A percentile compares a stretch with the other conserved stretches of the same genome.
These are phyloP conservation scores for Musa acuminata DNA, from an alignment of 176 grass and related monocot genomes.

Conservation along the genomic window DNA sequence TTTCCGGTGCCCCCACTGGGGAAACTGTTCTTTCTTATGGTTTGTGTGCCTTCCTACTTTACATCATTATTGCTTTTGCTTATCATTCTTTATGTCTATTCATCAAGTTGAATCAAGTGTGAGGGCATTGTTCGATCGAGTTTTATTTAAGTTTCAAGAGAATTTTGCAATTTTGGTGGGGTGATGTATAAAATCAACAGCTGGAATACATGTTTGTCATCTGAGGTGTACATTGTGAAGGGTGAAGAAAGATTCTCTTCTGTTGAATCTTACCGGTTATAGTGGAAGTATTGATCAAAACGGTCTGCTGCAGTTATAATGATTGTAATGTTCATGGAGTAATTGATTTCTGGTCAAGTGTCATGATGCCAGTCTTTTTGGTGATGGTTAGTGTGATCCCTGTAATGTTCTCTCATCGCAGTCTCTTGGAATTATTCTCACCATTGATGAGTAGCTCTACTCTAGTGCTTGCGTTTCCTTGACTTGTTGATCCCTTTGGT, in stretches of 20 bases:
- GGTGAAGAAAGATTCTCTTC: neutral
- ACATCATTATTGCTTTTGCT: neutral
- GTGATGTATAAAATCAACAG: slow-evolving; percentile 4
- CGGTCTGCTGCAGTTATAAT: neutral
- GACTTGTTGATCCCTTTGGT: no score
- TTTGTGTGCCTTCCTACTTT: neutral
- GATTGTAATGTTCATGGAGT: neutral
- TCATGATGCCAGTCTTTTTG: neutral
- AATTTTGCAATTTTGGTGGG: slow-evolving; percentile 9
- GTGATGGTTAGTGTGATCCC: no score
- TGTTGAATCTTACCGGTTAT: neutral
- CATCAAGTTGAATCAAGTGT: slow-evolving; percentile 4
- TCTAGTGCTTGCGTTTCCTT: no score
- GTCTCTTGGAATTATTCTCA: no score
- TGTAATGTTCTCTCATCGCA: no score
- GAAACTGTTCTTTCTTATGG: neutral
- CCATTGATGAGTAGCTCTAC: no score
- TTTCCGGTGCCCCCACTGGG: slow-evolving; percentile 9
- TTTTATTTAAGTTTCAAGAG: neutral
- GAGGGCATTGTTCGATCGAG: slow-evolving; percentile 1
- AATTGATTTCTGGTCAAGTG: neutral
- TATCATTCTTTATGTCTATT: slow-evolving; percentile 2
- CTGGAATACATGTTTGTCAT: neutral
- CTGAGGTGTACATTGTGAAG: slow-evolving; percentile 9
- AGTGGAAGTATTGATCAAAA: neutral